Evolutionary conservation across 176 grass and related monocot genomes (phyloP).

Genomic region (Oryza glaberrima): DNA sequence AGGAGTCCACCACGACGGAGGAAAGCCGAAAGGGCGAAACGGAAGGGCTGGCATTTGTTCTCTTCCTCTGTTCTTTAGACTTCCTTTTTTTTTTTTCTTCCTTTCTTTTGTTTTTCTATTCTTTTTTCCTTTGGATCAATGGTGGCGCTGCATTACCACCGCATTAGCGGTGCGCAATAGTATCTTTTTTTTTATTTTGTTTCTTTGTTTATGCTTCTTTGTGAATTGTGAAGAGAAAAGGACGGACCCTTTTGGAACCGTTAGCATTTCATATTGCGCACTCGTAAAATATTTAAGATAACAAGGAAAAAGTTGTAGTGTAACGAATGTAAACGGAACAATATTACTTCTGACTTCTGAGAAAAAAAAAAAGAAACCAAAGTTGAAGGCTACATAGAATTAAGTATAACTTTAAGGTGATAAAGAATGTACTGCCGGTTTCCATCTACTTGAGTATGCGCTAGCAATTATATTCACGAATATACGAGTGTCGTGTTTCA

Average conservation of each 20-base stretch:
- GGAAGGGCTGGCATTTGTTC: constrained; percentile 29
- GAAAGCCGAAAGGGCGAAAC: constrained; percentile 25
- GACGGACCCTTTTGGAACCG: not conserved
- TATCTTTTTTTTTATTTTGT: not conserved
- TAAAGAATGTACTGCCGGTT: no score
- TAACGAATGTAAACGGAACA: no score
- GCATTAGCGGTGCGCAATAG: not conserved
- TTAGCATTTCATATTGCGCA: not conserved
- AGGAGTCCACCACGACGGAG: not conserved
- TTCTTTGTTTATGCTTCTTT: not conserved
- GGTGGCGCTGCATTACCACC: not conserved
- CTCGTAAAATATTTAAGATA: no score
- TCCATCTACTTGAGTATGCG: no score
- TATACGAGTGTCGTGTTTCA: no score
- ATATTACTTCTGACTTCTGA: no score
- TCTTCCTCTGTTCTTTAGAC: not conserved
- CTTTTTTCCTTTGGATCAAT: not conserved
- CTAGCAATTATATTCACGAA: no score
- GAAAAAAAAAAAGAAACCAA: no score
- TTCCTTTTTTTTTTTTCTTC: no score
- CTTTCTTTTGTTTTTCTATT: not conserved
- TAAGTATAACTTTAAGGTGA: no score
- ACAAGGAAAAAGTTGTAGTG: no score
- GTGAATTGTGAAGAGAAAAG: not conserved
- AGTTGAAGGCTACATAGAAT: no score